Percentiles rank a stretch among this genome's conserved stretches.
phyloP scores from a whole-genome alignment of 2,329 filamentous ascomycete genomes.

The Aspergillus ibericus region DNA sequence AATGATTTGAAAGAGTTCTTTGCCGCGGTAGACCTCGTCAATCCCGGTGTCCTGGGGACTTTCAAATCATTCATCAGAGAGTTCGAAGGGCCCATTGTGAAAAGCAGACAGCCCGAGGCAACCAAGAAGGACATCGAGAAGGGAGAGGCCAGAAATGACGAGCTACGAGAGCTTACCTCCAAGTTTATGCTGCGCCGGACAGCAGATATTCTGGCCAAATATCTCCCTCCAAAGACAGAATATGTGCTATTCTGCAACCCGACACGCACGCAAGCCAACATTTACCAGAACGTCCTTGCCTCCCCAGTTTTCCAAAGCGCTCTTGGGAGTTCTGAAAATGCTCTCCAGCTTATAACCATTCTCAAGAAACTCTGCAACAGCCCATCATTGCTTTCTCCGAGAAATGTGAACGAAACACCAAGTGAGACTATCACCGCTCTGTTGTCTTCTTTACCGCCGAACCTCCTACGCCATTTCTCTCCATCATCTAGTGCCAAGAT shows the following conservation, averaged over 20 bases:
- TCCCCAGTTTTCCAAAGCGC: constrained; percentile 64
- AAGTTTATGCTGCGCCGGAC: constrained; percentile 67
- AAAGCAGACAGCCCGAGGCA: constrained; percentile 64
- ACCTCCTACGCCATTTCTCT: constrained; percentile 54
- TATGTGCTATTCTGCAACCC: constrained; percentile 67
- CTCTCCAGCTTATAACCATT: constrained; percentile 68
- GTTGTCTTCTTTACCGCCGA: constrained; percentile 56
- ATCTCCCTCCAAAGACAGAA: constrained; percentile 66
- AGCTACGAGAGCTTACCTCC: constrained; percentile 60
- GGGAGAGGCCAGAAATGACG: constrained; percentile 61
- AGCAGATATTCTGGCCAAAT: constrained; percentile 65
- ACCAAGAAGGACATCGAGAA: constrained; percentile 62
- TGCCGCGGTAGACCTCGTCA: constrained; percentile 68
- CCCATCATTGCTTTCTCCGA: constrained; percentile 60
- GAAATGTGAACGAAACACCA: constrained; percentile 48
- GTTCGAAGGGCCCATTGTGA: constrained; percentile 65
- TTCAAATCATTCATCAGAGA: constrained; percentile 63
- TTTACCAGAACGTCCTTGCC: constrained; percentile 64
- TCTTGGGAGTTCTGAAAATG: constrained; percentile 61
- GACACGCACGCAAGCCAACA: constrained; percentile 58
- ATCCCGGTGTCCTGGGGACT: constrained; percentile 63
- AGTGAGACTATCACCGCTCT: constrained; percentile 50
- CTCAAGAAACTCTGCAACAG: constrained; percentile 75
- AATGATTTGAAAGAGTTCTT: constrained; percentile 69
- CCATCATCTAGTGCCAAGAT: constrained; percentile 65